phyloP scores from a whole-genome alignment of 176 grass and related monocot species.

The Secale cereale region DNA sequence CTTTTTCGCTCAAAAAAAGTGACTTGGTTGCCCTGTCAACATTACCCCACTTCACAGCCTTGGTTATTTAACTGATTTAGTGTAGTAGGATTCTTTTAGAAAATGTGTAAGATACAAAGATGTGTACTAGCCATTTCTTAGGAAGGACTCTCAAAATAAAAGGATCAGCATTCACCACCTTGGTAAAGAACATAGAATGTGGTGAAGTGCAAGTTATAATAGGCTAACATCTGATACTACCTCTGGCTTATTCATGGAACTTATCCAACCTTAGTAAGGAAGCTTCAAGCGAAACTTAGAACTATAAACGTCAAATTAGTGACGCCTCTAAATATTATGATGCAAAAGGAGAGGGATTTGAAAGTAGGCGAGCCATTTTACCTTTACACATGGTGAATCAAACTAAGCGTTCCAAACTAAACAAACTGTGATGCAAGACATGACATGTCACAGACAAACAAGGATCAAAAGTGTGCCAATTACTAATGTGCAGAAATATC shows the following conservation, averaged over 20 bases:
- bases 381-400: neutral
- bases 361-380: neutral
- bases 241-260: neutral
- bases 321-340: neutral
- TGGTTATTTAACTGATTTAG: neutral
- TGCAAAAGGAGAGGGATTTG: neutral
- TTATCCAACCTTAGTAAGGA: neutral
- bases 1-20: too few relatives aligned
- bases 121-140: neutral
- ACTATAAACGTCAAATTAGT: neutral
- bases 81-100: neutral
- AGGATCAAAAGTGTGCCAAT: neutral
- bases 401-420: constrained; percentile 17
- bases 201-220: neutral
- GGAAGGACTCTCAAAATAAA: neutral
- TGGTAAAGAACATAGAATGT: neutral
- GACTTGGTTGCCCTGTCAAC: neutral
- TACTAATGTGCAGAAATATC: neutral
- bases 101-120: neutral
- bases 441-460: neutral
- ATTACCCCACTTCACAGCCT: neutral
- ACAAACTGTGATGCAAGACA: neutral
- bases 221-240: neutral
- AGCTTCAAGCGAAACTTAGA: neutral
- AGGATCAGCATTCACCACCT: neutral